These are phyloP conservation scores for Prinsepia uniflora DNA, from an alignment of 306 rosid genomes.

Conservation along the genomic window DNA sequence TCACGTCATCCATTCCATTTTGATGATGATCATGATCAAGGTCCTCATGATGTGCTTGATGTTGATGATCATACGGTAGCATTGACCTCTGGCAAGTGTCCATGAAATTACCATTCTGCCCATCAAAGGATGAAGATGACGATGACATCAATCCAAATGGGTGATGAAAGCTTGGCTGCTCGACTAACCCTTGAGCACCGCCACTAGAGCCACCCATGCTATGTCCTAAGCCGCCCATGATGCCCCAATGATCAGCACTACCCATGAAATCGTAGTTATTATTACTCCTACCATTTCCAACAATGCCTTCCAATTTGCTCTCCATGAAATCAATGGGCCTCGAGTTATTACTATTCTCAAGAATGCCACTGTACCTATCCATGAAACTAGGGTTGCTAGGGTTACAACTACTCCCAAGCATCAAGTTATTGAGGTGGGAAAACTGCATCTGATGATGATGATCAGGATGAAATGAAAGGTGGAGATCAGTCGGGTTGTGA, in stretches of 20 bases:
- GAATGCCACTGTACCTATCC: slow-evolving; percentile 31
- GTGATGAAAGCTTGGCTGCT: slow-evolving; percentile 34
- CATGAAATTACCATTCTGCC: slow-evolving; percentile 43
- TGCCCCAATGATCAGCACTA: slow-evolving; percentile 33
- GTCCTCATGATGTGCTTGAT: slow-evolving; percentile 30
- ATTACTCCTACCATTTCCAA: slow-evolving; percentile 33
- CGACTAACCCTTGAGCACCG: slow-evolving; percentile 27
- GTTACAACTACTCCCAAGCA: slow-evolving; percentile 44
- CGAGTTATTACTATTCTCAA: slow-evolving; percentile 31
- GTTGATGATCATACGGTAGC: slow-evolving; percentile 53
- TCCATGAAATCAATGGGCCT: slow-evolving; percentile 82
- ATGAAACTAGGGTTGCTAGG: slow-evolving; percentile 31
- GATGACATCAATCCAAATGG: slow-evolving; percentile 41
- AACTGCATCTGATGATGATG: slow-evolving; percentile 45
- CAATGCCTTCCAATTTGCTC: slow-evolving; percentile 53
- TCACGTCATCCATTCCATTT: slow-evolving; percentile 65
- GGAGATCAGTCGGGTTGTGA: slow-evolving; percentile 63
- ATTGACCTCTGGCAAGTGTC: slow-evolving; percentile 71
- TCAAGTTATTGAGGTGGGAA: slow-evolving; percentile 51
- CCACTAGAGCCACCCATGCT: neutral
- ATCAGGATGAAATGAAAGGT: slow-evolving; percentile 47
- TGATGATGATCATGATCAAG: slow-evolving; percentile 32
- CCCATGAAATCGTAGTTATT: slow-evolving; percentile 50
- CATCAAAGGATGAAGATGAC: slow-evolving; percentile 27
- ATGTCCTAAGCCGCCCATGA: slow-evolving; percentile 41